Conservation (phyloP, 495 filamentous ascomycete species). For the Xylaria acuta region DNA sequence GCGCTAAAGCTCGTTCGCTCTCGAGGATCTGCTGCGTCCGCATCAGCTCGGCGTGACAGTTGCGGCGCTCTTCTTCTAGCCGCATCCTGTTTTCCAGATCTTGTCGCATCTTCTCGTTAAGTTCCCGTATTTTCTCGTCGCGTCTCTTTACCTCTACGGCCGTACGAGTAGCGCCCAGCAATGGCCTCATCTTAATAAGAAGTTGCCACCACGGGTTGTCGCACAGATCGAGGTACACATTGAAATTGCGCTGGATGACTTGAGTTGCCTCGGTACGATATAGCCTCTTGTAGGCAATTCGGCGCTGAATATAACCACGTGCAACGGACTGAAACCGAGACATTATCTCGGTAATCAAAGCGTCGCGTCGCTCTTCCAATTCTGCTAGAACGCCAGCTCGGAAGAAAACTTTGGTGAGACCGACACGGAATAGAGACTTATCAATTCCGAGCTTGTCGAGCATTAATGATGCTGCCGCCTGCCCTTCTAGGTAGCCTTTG, state of each 20-base stretch:
- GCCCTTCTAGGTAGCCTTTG: constrained; percentile 89
- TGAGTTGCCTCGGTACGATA: constrained; percentile 94
- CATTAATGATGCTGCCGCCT: constrained; percentile 83
- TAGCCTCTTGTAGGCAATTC: constrained; percentile 86
- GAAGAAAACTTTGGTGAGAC: constrained; percentile 98
- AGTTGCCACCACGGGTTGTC: constrained; percentile 96
- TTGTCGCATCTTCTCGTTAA: constrained; percentile 81
- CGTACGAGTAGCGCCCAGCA: constrained; percentile 88
- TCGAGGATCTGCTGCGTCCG: constrained; percentile 91
- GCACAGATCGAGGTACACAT: constrained; percentile 84
- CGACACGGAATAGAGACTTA: constrained; percentile 85
- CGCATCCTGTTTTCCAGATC: constrained; percentile 77
- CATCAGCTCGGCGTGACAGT: constrained; percentile 84
- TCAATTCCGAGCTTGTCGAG: constrained; percentile 89
- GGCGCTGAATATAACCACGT: constrained; percentile 84
- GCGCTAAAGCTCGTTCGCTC: constrained; percentile 88
- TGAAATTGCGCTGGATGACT: constrained; percentile 93
- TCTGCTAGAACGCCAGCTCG: constrained; percentile 95
- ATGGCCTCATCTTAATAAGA: constrained; percentile 93
- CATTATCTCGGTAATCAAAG: constrained; percentile 91
- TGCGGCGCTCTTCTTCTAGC: constrained; percentile 89
- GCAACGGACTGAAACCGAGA: constrained; percentile 91
- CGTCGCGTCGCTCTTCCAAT: constrained; percentile 91
- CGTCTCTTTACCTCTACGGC: constrained; percentile 91
- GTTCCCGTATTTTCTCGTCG: constrained; percentile 87